Evolutionary conservation across 306 rosid genomes (phyloP).

Genomic region (Rosa multiflora): DNA sequence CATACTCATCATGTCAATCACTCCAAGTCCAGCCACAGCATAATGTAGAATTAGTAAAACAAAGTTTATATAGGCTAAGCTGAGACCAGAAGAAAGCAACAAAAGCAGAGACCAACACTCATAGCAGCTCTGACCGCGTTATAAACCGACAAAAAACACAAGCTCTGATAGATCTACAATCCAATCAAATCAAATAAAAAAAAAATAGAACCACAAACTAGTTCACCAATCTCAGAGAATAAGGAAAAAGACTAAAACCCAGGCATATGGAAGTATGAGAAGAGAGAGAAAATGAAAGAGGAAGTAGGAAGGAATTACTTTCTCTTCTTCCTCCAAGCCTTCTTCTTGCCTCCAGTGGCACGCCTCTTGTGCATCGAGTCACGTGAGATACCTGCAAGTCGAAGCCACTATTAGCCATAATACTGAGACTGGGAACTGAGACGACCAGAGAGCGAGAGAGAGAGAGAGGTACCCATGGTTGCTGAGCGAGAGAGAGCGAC

Average conservation of each 20-base stretch:
- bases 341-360: constrained; percentile 53
- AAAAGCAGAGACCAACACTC: background rate
- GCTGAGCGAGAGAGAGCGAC: background rate
- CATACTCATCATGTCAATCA: background rate
- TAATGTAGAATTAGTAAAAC: background rate
- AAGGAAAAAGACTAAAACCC: background rate
- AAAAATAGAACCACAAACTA: no score
- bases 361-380: constrained; percentile 54
- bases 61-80: no score
- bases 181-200: background rate
- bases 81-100: background rate
- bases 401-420: constrained; percentile 4
- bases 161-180: background rate
- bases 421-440: no score
- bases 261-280: background rate
- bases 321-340: constrained; percentile 54
- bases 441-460: background rate
- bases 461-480: constrained; percentile 13
- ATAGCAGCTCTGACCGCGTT: background rate
- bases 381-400: constrained; percentile 43
- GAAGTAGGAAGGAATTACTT: constrained; percentile 22
- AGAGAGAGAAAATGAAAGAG: background rate
- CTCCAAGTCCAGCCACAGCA: background rate
- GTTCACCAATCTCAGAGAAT: background rate
- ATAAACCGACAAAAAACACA: background rate